Conservation (phyloP, 306 rosid genomes). For the Dalbergia cultrata region DNA sequence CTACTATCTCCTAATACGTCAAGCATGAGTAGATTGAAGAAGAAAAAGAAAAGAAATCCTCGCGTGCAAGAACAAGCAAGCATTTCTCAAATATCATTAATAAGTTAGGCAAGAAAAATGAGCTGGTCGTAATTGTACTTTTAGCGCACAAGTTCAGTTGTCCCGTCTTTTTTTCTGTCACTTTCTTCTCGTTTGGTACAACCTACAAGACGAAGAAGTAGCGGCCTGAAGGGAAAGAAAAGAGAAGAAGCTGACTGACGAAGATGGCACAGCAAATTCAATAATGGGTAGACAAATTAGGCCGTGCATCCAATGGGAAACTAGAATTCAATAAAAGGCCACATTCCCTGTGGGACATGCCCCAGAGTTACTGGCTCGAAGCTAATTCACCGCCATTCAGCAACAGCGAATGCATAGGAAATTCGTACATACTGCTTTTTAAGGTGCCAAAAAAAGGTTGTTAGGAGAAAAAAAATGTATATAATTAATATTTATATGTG, state of each 20-base stretch:
- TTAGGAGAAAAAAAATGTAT: background rate
- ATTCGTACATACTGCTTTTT: background rate
- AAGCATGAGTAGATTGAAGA: too few relatives aligned
- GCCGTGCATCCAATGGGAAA: background rate
- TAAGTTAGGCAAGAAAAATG: too few relatives aligned
- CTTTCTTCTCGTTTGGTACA: constrained; percentile 38
- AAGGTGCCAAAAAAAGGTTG: background rate
- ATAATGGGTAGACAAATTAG: constrained; percentile 2
- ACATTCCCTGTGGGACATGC: too few relatives aligned
- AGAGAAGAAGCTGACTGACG: background rate
- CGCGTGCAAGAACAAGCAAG: too few relatives aligned
- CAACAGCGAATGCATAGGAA: background rate
- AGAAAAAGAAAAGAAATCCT: too few relatives aligned
- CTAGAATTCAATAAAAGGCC: too few relatives aligned
- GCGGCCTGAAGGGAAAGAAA: background rate
- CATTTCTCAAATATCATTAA: too few relatives aligned
- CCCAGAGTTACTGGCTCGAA: background rate
- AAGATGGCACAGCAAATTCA: constrained; percentile 6
- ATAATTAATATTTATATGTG: too few relatives aligned
- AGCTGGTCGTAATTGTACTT: too few relatives aligned
- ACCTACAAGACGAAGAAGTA: constrained; percentile 1
- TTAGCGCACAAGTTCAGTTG: background rate
- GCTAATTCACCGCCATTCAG: background rate
- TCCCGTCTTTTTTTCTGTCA: constrained; percentile 4
- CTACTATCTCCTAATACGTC: too few relatives aligned